Evolutionary conservation across 1,284 basidiomycete genomes (phyloP).

Genomic region (Irpex sp.): DNA sequence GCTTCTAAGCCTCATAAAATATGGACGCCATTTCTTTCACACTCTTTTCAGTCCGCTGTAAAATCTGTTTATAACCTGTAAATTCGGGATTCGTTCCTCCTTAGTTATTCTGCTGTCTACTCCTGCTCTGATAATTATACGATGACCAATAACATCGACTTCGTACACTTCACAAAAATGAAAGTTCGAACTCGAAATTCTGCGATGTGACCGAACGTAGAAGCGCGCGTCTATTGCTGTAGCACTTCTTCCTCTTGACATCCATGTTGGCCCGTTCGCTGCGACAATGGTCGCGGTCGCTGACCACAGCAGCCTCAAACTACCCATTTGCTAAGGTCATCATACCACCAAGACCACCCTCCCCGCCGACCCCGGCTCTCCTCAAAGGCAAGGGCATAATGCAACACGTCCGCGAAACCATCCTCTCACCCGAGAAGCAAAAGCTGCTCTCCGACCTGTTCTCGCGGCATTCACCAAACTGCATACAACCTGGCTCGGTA

Average conservation of each 20-base stretch:
- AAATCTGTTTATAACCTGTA: constrained; percentile 6
- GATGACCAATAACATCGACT: background rate
- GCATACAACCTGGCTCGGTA: constrained; percentile 78
- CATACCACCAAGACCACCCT: constrained; percentile 44
- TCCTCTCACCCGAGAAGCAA: constrained; percentile 67
- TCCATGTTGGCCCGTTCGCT: constrained; percentile 24
- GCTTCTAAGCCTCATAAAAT: constrained; percentile 43
- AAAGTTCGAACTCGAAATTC: too few species aligned
- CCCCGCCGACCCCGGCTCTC: constrained; percentile 43
- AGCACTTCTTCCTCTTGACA: background rate
- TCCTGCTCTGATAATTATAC: background rate
- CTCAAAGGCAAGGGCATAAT: constrained; percentile 76
- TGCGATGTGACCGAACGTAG: background rate
- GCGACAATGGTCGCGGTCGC: constrained; percentile 31
- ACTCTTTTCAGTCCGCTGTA: constrained; percentile 2
- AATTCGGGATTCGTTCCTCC: background rate
- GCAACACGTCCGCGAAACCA: constrained; percentile 64
- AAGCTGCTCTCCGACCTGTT: constrained; percentile 68
- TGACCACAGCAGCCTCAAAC: constrained; percentile 41
- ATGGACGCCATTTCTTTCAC: constrained; percentile 8
- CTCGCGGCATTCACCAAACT: constrained; percentile 60
- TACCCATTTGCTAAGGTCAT: constrained; percentile 78
- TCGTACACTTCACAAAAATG: background rate
- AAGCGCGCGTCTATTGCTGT: background rate
- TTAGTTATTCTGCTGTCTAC: background rate